Percentiles rank a stretch among this genome's conserved stretches.
Conservation (phyloP, 352 stramenopile genomes). For the Phytophthora nicotianae region DNA sequence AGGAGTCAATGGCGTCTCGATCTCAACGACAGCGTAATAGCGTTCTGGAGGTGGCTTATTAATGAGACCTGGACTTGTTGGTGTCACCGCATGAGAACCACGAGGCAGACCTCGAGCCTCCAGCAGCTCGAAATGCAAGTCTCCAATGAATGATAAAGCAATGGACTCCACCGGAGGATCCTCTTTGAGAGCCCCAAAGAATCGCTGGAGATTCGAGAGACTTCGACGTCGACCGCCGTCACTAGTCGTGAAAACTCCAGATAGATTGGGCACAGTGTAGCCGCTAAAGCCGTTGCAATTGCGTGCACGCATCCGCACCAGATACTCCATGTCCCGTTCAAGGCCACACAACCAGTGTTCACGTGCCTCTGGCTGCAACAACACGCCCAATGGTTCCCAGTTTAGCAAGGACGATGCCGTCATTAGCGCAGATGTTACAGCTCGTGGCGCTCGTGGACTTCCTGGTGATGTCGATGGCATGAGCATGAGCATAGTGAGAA, state of each 20-base stretch:
- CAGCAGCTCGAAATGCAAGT: conserved; percentile 62
- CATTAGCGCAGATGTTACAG: conserved; percentile 29
- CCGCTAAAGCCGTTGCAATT: conserved; percentile 71
- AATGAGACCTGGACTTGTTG: not conserved
- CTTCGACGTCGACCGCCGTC: conserved; percentile 18
- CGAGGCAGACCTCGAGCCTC: conserved; percentile 42
- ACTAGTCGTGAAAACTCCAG: conserved; percentile 56
- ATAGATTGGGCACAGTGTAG: conserved; percentile 55
- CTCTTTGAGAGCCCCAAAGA: conserved; percentile 30
- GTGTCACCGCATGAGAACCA: not conserved
- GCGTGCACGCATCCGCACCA: conserved; percentile 58
- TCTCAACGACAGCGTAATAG: conserved; percentile 34
- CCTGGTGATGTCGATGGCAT: conserved; percentile 33
- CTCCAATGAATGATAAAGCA: conserved; percentile 56
- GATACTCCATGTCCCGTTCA: conserved; percentile 61
- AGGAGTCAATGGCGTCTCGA: conserved; percentile 34
- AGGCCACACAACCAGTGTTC: conserved; percentile 67
- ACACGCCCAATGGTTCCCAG: conserved; percentile 54
- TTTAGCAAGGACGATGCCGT: conserved; percentile 52
- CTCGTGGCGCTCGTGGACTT: conserved; percentile 25
- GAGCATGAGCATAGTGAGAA: conserved; percentile 63
- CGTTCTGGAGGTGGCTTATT: conserved; percentile 1
- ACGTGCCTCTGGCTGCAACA: conserved; percentile 51
- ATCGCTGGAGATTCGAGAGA: conserved; percentile 30
- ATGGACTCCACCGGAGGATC: conserved; percentile 30